Conservation (phyloP, 768 basidiomycete species). For the Suillus spraguei region DNA sequence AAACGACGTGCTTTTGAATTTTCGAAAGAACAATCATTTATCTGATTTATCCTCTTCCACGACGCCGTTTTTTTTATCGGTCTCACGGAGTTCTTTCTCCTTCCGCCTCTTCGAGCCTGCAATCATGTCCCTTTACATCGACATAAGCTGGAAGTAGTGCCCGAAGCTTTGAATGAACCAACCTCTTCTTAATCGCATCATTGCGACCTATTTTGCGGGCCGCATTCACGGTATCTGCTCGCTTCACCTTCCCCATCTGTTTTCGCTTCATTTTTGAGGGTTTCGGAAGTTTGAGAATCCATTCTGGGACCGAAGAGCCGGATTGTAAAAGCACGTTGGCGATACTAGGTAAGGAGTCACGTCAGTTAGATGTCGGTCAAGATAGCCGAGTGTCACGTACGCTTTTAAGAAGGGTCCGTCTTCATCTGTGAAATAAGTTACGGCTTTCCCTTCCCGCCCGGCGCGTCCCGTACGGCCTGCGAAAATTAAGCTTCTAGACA, state of each 20-base stretch:
- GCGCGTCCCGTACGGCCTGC: slow-evolving; percentile 93
- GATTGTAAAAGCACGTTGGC: slow-evolving; percentile 96
- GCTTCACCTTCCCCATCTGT: slow-evolving; percentile 83
- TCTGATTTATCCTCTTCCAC: neutral
- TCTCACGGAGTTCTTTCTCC: slow-evolving; percentile 31
- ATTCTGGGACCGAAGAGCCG: slow-evolving; percentile 88
- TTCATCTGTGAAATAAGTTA: slow-evolving; percentile 95
- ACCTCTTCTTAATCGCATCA: slow-evolving; percentile 78
- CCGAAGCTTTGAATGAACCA: slow-evolving; percentile 17
- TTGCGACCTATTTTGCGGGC: slow-evolving; percentile 68
- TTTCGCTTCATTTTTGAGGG: slow-evolving; percentile 88
- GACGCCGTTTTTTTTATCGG: neutral
- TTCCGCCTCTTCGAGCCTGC: slow-evolving; percentile 71
- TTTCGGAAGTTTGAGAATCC: slow-evolving; percentile 94
- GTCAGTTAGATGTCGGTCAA: slow-evolving; percentile 15
- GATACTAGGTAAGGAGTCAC: slow-evolving; percentile 52
- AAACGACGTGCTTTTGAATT: slow-evolving; percentile 2
- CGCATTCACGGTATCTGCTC: slow-evolving; percentile 72
- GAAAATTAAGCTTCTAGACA: slow-evolving; percentile 12
- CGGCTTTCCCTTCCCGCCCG: slow-evolving; percentile 87
- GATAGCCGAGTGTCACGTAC: slow-evolving; percentile 42
- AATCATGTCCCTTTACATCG: slow-evolving; percentile 71
- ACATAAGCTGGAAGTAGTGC: slow-evolving; percentile 8
- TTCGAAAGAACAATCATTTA: neutral
- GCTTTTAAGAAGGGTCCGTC: slow-evolving; percentile 92